Base-by-base conservation (phyloP, 495 filamentous ascomycete genomes). In the Haplographium delicatum region DNA sequence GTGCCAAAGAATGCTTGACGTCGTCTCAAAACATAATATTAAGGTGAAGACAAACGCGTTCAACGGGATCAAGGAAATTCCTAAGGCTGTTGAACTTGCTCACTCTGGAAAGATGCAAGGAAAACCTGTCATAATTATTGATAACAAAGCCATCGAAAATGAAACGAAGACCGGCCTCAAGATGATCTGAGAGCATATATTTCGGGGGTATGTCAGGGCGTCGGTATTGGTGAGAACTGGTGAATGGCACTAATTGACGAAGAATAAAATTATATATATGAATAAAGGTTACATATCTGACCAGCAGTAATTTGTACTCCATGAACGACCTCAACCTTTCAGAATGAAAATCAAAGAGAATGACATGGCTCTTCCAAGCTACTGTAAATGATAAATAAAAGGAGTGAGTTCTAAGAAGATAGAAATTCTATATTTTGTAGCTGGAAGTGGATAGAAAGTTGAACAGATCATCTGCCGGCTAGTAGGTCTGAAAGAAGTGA, bases 81-180 rank as follows among this genome's bases (percentile, higher is more conserved):
- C 65, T 18, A 68, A 77, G 43, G 56, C 80, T 39, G 47, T 75
- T 18, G 65, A 73, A 27, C 45, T 73, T 35, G 72, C 74, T 25
- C 60, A 73, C 44, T 65, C 65, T 18, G 78, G 79, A 2, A 73
- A 73, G 61, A 68, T 78, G 43, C 60, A 65, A 44, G 77, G 79
- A 3, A 82, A 81, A 55, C 76, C 69, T 1, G 66, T 73, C n/a
- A 65, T 80, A 28, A 55, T 80, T 7, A 65, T 80, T 3, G 73
- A 79, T 23, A 11, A 53, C 27, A 52, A 63, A 37, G 53, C 43
- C 4, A 54, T 54, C 34, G 46, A 47, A 13, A 50, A 48, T 5
- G 40, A 50, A 22, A 58, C 44, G 22, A 50, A 44, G 15, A 48
- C 54, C 4, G 43, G 37, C 16, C 4, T 51, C 4, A 40, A 56